Evolutionary conservation across 1,139 yeast species (phyloP).

Genomic region (Saccharomyces hybrid): DNA sequence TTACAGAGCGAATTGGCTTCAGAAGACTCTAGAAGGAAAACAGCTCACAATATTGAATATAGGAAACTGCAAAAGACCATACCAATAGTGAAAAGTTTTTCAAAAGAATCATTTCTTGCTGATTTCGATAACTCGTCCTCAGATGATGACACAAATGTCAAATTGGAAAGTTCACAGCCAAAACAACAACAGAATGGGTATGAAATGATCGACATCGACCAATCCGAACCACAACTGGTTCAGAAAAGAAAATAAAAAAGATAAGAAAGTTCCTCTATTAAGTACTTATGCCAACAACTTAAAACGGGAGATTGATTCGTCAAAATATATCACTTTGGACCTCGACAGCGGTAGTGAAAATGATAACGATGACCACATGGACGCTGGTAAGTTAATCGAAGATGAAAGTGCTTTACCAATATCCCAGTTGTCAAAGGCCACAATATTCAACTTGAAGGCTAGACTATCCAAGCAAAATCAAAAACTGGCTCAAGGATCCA

Average conservation of each 20-base stretch:
- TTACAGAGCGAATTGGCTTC: constrained; percentile 12
- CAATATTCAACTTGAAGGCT: constrained; percentile 33
- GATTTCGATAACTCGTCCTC: constrained; percentile 15
- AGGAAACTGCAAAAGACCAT: constrained; percentile 2
- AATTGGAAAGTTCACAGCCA: background rate
- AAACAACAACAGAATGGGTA: background rate
- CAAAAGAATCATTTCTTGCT: constrained; percentile 17
- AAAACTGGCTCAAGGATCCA: constrained; percentile 2
- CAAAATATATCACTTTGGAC: constrained; percentile 14
- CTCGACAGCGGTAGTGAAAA: constrained; percentile 14
- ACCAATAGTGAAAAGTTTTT: constrained; percentile 9
- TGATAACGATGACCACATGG: constrained; percentile 12
- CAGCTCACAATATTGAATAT: constrained; percentile 9
- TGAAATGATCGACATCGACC: background rate
- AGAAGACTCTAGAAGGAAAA: constrained; percentile 7
- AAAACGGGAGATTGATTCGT: constrained; percentile 10
- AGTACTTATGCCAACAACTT: constrained; percentile 19
- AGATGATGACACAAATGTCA: background rate
- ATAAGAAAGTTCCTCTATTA: constrained; percentile 6
- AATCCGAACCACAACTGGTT: background rate
- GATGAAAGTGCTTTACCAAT: constrained; percentile 3
- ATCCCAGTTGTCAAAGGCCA: constrained; percentile 30
- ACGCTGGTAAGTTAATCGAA: background rate
- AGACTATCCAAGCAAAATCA: constrained; percentile 29
- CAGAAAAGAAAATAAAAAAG: background rate